Base-by-base conservation (phyloP, 2,329 filamentous ascomycete species). In the Penicillium sp. region DNA sequence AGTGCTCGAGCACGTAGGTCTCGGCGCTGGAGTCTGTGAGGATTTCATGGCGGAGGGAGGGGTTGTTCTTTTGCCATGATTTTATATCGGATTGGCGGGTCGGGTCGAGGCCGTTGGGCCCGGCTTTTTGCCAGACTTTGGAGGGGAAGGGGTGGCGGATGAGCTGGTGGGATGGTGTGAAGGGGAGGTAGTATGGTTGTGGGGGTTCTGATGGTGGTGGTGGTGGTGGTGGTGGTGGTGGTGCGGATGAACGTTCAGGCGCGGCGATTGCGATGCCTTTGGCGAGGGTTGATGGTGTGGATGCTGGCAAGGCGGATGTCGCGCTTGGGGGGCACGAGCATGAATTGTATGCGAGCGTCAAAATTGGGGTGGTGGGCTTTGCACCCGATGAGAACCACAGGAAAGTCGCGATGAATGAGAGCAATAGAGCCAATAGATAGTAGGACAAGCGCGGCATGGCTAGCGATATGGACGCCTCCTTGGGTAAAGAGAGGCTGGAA, bases 1-100 rank as follows among this genome's bases (percentile, higher is more conserved):
- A 80, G 10, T 71, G 58, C 1, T 69, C 68, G 6, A 62, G 63
- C 1, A 79, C 74, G 53, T 73, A 79, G 0, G 60, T 58, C 16
- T 74, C 69, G 31, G 64, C 63, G 40, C 61, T 58, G 5, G 59
- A 64, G 31, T 77, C 75, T 3, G 69, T 75, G 37, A 77, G 60
- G 37, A 75, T 66, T 22, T 72, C 69, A 13, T 67, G 65, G 40
- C 66, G 60, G 40, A 74, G 70, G n/a, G 39, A 31, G 10, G 73
- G 70, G 53, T 75, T 77, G 16, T 51, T 55, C 1, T 63, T 56
- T 19, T 68, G 66, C 66, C 74, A 77, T 19, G 59, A 55, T 9
- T 56, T 22, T 19, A 63, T 61, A 24, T 62, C 52, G 9, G 24
- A 35, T 35, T 47, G 50, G 11, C 51, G 50, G 4, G 37, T 19